phyloP scores from a whole-genome alignment of 2,329 filamentous ascomycete species.

The Phialophora expanda region DNA sequence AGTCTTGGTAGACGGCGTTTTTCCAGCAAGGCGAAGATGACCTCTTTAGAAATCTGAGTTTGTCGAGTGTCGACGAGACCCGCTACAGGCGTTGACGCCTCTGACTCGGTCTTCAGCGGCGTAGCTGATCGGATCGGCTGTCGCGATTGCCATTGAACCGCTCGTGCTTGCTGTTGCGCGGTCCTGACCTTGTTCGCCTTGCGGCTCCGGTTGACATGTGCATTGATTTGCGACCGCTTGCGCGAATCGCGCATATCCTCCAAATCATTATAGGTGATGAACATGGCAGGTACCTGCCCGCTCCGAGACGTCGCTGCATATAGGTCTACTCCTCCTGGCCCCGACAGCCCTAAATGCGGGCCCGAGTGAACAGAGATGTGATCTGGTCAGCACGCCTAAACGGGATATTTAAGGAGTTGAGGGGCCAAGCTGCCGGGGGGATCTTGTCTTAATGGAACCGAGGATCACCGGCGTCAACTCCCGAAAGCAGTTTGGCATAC shows the following conservation, averaged over 20 bases:
- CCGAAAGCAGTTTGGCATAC: background rate
- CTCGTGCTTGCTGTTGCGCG: constrained; percentile 4
- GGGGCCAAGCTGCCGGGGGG: background rate
- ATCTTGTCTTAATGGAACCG: background rate
- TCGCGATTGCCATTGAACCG: constrained; percentile 7
- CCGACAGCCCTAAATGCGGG: constrained; percentile 17
- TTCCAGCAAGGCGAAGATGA: constrained; percentile 9
- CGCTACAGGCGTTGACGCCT: background rate
- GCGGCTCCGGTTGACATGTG: constrained; percentile 13
- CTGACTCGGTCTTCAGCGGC: constrained; percentile 9
- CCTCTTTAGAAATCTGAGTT: background rate
- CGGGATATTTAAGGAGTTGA: background rate
- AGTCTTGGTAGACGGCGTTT: constrained; percentile 6
- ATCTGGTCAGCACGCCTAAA: constrained; percentile 6
- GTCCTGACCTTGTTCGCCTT: constrained; percentile 12
- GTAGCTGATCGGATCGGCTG: constrained; percentile 2
- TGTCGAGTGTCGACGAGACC: constrained; percentile 4
- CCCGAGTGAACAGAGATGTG: background rate
- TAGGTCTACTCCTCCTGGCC: background rate
- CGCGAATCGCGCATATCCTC: constrained; percentile 19
- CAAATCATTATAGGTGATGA: constrained; percentile 20
- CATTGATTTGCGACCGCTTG: constrained; percentile 19
- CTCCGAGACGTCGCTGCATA: background rate
- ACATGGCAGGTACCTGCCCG: constrained; percentile 8
- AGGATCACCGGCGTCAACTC: background rate